Conservation (phyloP, 371 early-diverging fungal genomes). For the Mucor irregularis region DNA sequence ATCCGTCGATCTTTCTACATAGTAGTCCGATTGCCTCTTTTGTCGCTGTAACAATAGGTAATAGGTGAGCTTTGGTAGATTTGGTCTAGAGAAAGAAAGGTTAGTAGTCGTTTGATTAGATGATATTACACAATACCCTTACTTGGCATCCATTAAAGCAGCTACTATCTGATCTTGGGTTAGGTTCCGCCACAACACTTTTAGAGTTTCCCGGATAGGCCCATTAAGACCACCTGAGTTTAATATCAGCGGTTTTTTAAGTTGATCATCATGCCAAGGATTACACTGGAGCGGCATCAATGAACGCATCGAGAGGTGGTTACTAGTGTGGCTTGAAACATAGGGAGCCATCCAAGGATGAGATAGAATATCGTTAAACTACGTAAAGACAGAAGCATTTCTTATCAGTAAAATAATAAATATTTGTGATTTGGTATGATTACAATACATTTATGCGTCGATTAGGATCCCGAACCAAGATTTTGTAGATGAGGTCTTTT, state of each 20-base stretch:
- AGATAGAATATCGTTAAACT: conserved; percentile 33
- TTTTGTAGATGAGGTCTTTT: conserved; percentile 49
- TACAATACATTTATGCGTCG: conserved; percentile 42
- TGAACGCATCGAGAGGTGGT: not conserved
- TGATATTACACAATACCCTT: conserved; percentile 3
- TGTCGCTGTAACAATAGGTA: conserved; percentile 22
- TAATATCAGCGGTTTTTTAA: conserved; percentile 15
- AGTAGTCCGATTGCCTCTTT: not conserved
- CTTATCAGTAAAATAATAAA: not conserved
- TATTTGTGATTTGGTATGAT: not conserved
- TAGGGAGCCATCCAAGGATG: conserved; percentile 38
- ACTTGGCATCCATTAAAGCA: conserved; percentile 26
- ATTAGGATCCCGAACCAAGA: conserved; percentile 34
- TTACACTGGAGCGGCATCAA: not conserved
- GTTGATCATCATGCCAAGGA: conserved; percentile 12
- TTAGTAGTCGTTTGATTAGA: not conserved
- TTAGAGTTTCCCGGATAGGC: conserved; percentile 41
- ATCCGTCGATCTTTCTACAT: conserved; percentile 4
- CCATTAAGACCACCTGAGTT: conserved; percentile 29
- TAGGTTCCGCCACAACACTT: conserved; percentile 41
- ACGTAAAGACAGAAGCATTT: not conserved
- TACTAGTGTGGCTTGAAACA: not conserved
- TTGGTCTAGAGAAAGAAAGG: conserved; percentile 19
- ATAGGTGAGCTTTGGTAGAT: conserved; percentile 40
- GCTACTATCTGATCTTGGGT: conserved; percentile 27